A percentile compares a stretch with the other conserved stretches of the same genome.
These are phyloP conservation scores for Schrenkiella parvula DNA, from an alignment of 345 rosid species.

Conservation along the genomic window DNA sequence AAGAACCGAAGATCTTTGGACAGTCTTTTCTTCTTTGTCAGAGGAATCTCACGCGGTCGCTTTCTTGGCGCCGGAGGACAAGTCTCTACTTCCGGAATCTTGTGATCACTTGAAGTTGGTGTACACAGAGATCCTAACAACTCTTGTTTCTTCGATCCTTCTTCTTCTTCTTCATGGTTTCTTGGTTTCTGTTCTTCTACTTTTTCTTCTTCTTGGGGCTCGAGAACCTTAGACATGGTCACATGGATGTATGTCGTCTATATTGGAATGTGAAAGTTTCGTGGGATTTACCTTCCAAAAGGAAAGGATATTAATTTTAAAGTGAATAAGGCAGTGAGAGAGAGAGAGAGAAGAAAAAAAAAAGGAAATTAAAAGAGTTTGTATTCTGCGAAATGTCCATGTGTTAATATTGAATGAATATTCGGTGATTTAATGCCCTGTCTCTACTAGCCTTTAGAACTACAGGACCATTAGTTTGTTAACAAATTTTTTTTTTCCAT, in stretches of 20 bases:
- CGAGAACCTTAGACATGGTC: conserved; percentile 35
- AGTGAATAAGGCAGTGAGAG: conserved; percentile 25
- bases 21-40: conserved; percentile 18
- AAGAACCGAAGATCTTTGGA: conserved; percentile 34
- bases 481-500: too few species aligned
- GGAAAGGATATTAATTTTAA: conserved; percentile 18
- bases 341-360: neutral
- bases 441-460: neutral
- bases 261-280: conserved; percentile 22
- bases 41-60: conserved; percentile 29
- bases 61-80: conserved; percentile 36
- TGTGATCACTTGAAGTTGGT: conserved; percentile 35
- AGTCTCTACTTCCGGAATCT: conserved; percentile 28
- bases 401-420: conserved; percentile 18
- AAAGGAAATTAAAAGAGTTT: neutral
- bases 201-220: conserved; percentile 20
- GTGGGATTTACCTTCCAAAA: conserved; percentile 26
- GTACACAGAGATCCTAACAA: conserved; percentile 26
- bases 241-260: conserved; percentile 26
- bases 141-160: conserved; percentile 15
- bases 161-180: conserved; percentile 17
- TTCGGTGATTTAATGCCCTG: conserved; percentile 1
- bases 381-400: conserved; percentile 23
- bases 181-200: conserved; percentile 7
- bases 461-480: neutral